Evolutionary conservation across 768 basidiomycete genomes (phyloP).

Genomic region (Leccinum pellstonianum): DNA sequence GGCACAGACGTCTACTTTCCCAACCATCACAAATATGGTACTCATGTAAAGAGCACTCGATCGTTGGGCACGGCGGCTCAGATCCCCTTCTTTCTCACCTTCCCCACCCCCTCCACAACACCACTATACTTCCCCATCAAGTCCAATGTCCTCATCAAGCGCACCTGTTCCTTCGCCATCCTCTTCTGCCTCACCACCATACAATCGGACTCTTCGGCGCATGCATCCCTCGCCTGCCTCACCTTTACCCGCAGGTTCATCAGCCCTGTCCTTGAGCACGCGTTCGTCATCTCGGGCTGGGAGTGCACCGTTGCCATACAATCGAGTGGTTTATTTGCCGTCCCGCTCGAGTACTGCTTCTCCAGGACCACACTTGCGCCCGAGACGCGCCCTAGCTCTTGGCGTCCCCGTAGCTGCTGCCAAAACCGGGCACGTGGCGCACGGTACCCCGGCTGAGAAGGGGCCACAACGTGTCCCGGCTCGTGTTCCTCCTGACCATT

Average conservation of each 20-base stretch:
- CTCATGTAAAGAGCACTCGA: too few species aligned
- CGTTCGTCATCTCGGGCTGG: constrained; percentile 67
- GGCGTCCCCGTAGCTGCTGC: constrained; percentile 33
- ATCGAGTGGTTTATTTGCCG: constrained; percentile 47
- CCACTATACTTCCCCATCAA: constrained; percentile 66
- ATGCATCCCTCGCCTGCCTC: constrained; percentile 69
- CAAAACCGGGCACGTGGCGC: constrained; percentile 40
- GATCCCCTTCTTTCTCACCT: too few species aligned
- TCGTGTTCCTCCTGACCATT: constrained; percentile 53
- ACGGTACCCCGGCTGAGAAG: constrained; percentile 60
- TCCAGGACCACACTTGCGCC: constrained; percentile 51
- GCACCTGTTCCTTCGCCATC: constrained; percentile 76
- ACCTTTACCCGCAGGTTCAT: constrained; percentile 86
- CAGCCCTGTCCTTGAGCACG: constrained; percentile 70
- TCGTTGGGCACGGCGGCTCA: too few species aligned
- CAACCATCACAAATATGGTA: too few species aligned
- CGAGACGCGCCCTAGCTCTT: neutral
- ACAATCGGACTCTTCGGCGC: constrained; percentile 46
- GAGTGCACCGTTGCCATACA: constrained; percentile 67
- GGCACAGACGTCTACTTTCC: too few species aligned
- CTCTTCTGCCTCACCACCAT: constrained; percentile 54
- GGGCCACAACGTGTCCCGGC: constrained; percentile 93
- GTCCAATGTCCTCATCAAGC: constrained; percentile 80
- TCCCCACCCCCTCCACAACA: too few species aligned
- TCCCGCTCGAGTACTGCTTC: constrained; percentile 61